Percentiles rank a stretch among this genome's conserved stretches.
phyloP scores from a whole-genome alignment of 78 protist species.

The Tieghemostelium lacteum region DNA sequence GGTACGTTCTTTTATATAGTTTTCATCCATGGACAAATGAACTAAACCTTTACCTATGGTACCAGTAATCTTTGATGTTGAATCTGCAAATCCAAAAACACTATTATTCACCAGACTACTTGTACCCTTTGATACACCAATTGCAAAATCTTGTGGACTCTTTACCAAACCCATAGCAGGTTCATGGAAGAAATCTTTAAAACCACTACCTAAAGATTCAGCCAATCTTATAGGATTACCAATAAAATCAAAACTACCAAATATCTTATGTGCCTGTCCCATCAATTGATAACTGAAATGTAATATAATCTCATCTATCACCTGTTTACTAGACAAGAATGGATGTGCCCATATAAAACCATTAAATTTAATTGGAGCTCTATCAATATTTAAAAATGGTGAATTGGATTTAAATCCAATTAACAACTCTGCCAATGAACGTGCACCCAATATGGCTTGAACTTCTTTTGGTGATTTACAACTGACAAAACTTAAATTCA shows the following conservation, averaged over 20 bases:
- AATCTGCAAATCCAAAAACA: constrained; percentile 54
- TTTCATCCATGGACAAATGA: constrained; percentile 62
- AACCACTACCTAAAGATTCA: constrained; percentile 73
- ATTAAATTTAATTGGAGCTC: constrained; percentile 80
- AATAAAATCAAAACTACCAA: constrained; percentile 70
- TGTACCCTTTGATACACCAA: constrained; percentile 82
- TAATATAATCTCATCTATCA: constrained; percentile 30
- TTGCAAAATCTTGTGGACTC: constrained; percentile 86
- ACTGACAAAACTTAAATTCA: constrained; percentile 51
- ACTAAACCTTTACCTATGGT: constrained; percentile 75
- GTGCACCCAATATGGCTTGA: constrained; percentile 33
- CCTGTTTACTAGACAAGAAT: constrained; percentile 32
- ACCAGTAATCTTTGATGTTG: constrained; percentile 72
- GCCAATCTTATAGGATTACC: constrained; percentile 81
- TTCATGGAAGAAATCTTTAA: constrained; percentile 84
- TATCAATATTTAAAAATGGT: constrained; percentile 70
- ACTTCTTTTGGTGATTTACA: constrained; percentile 62
- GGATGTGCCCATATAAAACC: constrained; percentile 84
- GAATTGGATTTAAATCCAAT: constrained; percentile 67
- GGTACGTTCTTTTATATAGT: constrained; percentile 35
- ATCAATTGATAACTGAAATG: constrained; percentile 34
- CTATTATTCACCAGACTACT: constrained; percentile 46
- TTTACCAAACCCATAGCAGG: constrained; percentile 80
- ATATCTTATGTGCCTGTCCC: constrained; percentile 65
- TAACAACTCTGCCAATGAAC: constrained; percentile 62